phyloP scores from a whole-genome alignment of 257 asterid species.

The Buddleja alternifolia region DNA sequence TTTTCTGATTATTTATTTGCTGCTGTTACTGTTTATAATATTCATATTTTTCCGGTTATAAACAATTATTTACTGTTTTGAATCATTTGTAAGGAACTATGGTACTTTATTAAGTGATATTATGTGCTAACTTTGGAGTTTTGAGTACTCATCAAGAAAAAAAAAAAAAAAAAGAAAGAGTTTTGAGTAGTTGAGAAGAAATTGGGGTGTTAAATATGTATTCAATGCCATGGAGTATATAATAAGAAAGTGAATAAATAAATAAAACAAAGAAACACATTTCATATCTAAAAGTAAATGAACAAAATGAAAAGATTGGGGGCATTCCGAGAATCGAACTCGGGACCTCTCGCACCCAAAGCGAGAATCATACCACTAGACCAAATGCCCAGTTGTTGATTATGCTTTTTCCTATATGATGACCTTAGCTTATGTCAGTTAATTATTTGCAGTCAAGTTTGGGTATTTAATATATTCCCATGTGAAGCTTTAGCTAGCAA shows the following conservation, averaged over 20 bases:
- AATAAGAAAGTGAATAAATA: not conserved
- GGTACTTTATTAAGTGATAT: not conserved
- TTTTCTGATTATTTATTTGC: not conserved
- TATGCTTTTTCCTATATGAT: not conserved
- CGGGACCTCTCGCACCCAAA: slow-evolving; percentile 91
- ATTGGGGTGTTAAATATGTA: not conserved
- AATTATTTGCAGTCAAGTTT: not conserved
- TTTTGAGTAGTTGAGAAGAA: not conserved
- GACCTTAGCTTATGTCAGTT: not conserved
- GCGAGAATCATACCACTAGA: slow-evolving; percentile 94
- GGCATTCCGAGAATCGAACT: slow-evolving; percentile 92
- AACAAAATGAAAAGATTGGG: slow-evolving; percentile 36
- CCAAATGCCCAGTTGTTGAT: slow-evolving; percentile 63
- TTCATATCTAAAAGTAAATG: not conserved
- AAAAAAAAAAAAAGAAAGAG: no score
- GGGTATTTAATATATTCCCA: not conserved
- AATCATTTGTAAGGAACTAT: not conserved
- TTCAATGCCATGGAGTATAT: not conserved
- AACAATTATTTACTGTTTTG: not conserved
- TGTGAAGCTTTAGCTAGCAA: not conserved
- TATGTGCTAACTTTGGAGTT: not conserved
- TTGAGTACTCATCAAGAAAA: no score
- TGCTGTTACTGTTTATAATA: slow-evolving; percentile 3
- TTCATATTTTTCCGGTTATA: not conserved
- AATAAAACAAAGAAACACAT: not conserved